phyloP scores from a whole-genome alignment of 768 basidiomycete genomes.

The Phallus indusiatus region DNA sequence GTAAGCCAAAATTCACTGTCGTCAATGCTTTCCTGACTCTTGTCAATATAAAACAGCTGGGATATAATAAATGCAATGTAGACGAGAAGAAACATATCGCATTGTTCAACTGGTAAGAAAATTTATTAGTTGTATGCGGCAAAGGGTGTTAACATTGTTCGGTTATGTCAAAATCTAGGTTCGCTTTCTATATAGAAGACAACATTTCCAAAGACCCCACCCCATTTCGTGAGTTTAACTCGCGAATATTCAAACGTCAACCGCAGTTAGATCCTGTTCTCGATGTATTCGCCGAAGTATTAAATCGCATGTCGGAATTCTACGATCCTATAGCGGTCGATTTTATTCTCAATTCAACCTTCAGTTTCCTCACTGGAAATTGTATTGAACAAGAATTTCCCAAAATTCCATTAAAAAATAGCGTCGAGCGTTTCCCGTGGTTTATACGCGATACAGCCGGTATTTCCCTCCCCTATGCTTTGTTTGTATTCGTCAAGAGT shows the following conservation, averaged over 20 bases:
- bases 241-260: background rate
- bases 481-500: background rate
- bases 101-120: background rate
- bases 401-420: background rate
- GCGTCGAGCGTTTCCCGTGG: background rate
- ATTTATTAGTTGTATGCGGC: background rate
- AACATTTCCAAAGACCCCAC: background rate
- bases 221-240: background rate
- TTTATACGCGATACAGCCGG: background rate
- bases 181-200: background rate
- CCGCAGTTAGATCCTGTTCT: background rate
- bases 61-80: background rate
- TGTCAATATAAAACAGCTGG: background rate
- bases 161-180: background rate
- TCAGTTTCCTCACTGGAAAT: background rate
- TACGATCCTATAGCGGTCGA: background rate
- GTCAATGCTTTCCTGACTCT: no score
- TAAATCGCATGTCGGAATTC: background rate
- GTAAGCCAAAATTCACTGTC: no score
- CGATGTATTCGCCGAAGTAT: background rate
- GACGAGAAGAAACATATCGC: slow-evolving; percentile 1
- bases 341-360: background rate
- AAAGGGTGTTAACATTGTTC: background rate
- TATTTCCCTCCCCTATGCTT: background rate
- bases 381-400: background rate